Base-by-base conservation (phyloP, 768 basidiomycete species). In the Trametes punicea region DNA sequence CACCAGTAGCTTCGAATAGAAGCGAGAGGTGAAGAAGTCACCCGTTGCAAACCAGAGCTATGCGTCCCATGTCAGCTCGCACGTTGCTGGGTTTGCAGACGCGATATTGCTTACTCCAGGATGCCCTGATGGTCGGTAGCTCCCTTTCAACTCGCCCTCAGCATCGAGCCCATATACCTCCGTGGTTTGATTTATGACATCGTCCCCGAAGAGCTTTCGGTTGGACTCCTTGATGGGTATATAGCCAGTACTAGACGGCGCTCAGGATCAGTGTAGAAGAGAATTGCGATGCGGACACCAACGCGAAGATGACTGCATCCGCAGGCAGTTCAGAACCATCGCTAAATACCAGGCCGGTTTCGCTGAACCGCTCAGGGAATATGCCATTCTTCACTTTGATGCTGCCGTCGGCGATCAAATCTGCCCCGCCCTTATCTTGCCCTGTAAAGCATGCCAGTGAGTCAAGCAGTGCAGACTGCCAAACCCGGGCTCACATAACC, bases 31-130 rank as follows among this genome's bases (percentile, higher is more conserved):
- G 8, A 39, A 52, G 50, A 75, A 75, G 46, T 74, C 74, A 1
- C 75, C 77, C 0, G 66, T 67, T 4, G 68, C 70, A 57, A 69
- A 77, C 76, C 76, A 77, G 0, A 77, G 65, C 76, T 77, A n/a
- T 36, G 0, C 9, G 40, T 25, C 8, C 11, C 4, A 31, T 6
- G 15, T 13, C 16, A 10, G 5, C 42, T 21, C 10, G 29, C 13
- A 16, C 20, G 18, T 41, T 11, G 27, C 9, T 15, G 20, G 18
- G 15, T 18, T 31, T 11, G 21, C 16, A 27, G n/a, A n/a, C n/a
- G n/a, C n/a, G 21, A 29, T 20, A 6, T n/a, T 30, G 10, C 71
- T 48, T 46, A 75, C 75, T 2, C 74, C 76, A 25, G 75, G 76
- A 60, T 76, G 73, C 2, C 77, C 77, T 2, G 73, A 69, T 5